Percentiles rank a stretch among this genome's conserved stretches.
Conservation (phyloP, 2,329 filamentous ascomycete species). For the Fusarium subtropicale region DNA sequence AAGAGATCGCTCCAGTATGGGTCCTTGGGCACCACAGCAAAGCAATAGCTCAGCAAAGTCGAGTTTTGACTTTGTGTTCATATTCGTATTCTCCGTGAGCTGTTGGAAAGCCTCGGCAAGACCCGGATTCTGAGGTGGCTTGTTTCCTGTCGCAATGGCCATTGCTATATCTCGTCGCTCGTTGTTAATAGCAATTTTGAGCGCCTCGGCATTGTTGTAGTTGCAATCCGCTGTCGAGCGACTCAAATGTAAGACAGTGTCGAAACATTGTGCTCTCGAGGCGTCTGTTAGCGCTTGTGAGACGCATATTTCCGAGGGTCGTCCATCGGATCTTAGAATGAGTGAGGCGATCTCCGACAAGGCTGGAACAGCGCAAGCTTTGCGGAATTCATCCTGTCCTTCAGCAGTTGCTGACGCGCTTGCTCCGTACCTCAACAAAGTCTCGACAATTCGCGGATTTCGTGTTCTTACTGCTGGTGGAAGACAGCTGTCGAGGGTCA, state of each 20-base stretch:
- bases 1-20: slow-evolving; percentile 61
- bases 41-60: slow-evolving; percentile 67
- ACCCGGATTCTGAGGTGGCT: slow-evolving; percentile 61
- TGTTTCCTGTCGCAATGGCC: slow-evolving; percentile 65
- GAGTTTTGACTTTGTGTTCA: slow-evolving; percentile 62
- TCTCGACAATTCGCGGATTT: slow-evolving; percentile 58
- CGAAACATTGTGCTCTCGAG: slow-evolving; percentile 60
- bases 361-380: slow-evolving; percentile 60
- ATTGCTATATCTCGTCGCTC: slow-evolving; percentile 66
- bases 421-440: slow-evolving; percentile 65
- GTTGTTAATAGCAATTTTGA: slow-evolving; percentile 61
- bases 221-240: slow-evolving; percentile 66
- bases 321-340: slow-evolving; percentile 62
- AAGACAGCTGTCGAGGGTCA: slow-evolving; percentile 63
- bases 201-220: slow-evolving; percentile 62
- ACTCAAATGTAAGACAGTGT: slow-evolving; percentile 63
- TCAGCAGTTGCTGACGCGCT: slow-evolving; percentile 60
- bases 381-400: slow-evolving; percentile 65
- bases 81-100: slow-evolving; percentile 59
- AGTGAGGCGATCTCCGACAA: slow-evolving; percentile 60
- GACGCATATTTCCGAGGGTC: slow-evolving; percentile 56
- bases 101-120: slow-evolving; percentile 64
- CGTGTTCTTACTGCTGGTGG: slow-evolving; percentile 60
- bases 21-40: slow-evolving; percentile 67
- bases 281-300: slow-evolving; percentile 66